Evolutionary conservation across 2,329 filamentous ascomycete species (phyloP).

Genomic region (Xylariaceae sp.): DNA sequence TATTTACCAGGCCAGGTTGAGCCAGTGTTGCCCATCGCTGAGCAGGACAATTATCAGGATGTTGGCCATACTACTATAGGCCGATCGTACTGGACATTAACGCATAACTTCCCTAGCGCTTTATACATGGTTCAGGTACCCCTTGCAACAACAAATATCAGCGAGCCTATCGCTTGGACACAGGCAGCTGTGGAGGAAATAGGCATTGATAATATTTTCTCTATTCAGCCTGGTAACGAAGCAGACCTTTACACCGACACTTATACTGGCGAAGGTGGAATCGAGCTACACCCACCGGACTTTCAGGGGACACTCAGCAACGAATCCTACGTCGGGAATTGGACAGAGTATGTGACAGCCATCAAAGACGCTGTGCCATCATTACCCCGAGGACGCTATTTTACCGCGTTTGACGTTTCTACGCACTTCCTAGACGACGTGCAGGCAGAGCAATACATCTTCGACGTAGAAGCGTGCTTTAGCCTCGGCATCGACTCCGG

Average conservation of each 20-base stretch:
- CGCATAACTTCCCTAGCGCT: conserved; percentile 32
- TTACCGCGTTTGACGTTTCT: conserved; percentile 36
- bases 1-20: conserved; percentile 32
- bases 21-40: conserved; percentile 32
- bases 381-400: conserved; percentile 29
- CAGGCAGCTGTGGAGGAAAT: conserved; percentile 30
- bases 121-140: conserved; percentile 37
- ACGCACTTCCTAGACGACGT: conserved; percentile 26
- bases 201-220: conserved; percentile 33
- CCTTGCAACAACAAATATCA: conserved; percentile 35
- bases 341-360: conserved; percentile 32
- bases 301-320: conserved; percentile 35
- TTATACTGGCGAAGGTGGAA: conserved; percentile 24
- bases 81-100: conserved; percentile 34
- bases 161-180: conserved; percentile 35
- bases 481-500: conserved; percentile 33
- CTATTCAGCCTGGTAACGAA: conserved; percentile 37
- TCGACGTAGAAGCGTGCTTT: conserved; percentile 32
- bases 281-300: conserved; percentile 31
- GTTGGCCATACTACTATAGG: conserved; percentile 36
- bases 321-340: conserved; percentile 36
- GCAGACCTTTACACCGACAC: conserved; percentile 32
- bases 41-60: conserved; percentile 35
- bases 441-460: conserved; percentile 22
- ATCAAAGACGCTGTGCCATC: conserved; percentile 26